phyloP scores from a whole-genome alignment of 2,329 filamentous ascomycete species.

The Chrysoporthe deuterocubensis region DNA sequence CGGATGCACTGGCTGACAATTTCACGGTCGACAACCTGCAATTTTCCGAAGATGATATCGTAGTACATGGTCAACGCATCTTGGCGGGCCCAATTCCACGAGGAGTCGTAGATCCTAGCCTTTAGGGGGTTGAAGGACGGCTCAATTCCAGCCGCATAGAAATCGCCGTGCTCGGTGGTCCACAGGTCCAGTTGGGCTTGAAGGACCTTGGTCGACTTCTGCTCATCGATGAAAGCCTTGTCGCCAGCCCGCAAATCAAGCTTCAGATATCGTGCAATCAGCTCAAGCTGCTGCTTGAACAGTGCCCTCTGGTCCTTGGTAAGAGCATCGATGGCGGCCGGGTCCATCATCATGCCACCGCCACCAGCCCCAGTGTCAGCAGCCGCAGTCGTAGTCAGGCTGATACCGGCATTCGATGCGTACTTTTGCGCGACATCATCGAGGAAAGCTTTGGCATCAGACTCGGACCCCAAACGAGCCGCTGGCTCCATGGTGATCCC shows the following conservation, averaged over 20 bases:
- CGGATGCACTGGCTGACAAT: constrained; percentile 98
- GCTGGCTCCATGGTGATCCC: constrained; percentile 93
- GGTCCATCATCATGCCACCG: constrained; percentile 99
- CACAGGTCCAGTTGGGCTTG: constrained; percentile 94
- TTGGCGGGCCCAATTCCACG: constrained; percentile 99
- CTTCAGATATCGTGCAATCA: constrained; percentile 94
- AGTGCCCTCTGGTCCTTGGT: constrained; percentile 95
- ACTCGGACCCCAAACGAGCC: constrained; percentile 84
- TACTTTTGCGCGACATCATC: constrained; percentile 91
- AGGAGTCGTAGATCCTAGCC: constrained; percentile 94
- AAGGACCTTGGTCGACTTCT: constrained; percentile 83
- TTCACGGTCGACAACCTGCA: constrained; percentile 92
- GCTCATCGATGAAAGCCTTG: constrained; percentile 84
- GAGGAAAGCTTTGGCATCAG: constrained; percentile 89
- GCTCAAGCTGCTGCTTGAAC: constrained; percentile 97
- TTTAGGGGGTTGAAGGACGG: constrained; percentile 93
- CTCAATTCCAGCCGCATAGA: constrained; percentile 93
- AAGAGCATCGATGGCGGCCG: constrained; percentile 91
- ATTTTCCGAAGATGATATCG: constrained; percentile 95
- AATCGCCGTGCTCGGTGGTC: constrained; percentile 93
- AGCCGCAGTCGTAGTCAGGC: constrained; percentile 74
- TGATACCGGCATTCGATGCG: constrained; percentile 81
- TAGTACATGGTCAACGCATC: constrained; percentile 99
- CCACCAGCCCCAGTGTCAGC: constrained; percentile 73
- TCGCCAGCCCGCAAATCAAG: constrained; percentile 96